phyloP scores from a whole-genome alignment of 257 asterid genomes.

The Prunella vulgaris region DNA sequence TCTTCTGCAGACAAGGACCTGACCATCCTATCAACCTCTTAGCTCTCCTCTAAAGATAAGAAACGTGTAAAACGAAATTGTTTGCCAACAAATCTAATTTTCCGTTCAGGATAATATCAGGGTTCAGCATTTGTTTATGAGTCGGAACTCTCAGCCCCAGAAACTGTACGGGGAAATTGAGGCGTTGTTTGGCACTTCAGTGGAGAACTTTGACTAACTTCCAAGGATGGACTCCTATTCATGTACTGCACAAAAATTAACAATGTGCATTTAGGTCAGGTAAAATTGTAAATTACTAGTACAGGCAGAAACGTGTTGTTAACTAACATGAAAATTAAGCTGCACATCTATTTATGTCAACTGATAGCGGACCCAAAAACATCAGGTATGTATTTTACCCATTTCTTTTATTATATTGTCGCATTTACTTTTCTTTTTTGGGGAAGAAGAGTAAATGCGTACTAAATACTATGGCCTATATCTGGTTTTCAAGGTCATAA shows the following conservation, averaged over 20 bases:
- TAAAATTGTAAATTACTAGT: no score
- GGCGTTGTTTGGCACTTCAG: constrained; percentile 32
- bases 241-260: constrained; percentile 33
- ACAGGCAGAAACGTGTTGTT: no score
- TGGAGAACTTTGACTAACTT: constrained; percentile 32
- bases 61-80: constrained; percentile 24
- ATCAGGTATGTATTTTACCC: no score
- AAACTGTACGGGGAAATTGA: constrained; percentile 27
- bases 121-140: constrained; percentile 37
- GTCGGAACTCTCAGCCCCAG: constrained; percentile 32
- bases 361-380: no score
- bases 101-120: constrained; percentile 20
- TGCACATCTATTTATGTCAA: neutral
- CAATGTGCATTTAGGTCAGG: no score
- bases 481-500: neutral
- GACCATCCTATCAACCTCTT: constrained; percentile 10
- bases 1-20: constrained; percentile 20
- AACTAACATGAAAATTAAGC: neutral
- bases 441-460: no score
- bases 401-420: no score
- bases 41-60: constrained; percentile 29
- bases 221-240: constrained; percentile 48
- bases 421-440: neutral
- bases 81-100: constrained; percentile 28
- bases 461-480: neutral